phyloP scores from a whole-genome alignment of 192 early-diverging fungal species.

The Backusella tuberculispora region DNA sequence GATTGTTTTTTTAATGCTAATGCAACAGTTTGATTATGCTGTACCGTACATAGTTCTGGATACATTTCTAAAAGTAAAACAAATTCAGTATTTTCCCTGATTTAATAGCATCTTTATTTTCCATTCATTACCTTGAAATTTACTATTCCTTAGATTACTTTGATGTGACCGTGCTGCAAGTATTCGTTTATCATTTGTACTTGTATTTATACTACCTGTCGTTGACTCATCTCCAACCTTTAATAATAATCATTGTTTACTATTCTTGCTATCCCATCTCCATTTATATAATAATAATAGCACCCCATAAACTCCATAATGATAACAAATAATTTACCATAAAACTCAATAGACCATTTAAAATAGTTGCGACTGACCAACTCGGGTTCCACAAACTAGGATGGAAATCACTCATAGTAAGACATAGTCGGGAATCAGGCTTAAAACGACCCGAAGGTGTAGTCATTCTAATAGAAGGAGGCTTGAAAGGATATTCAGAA shows the following conservation, averaged over 20 bases:
- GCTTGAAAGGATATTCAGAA: slow-evolving; percentile 94
- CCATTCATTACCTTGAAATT: slow-evolving; percentile 68
- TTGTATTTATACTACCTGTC: slow-evolving; percentile 89
- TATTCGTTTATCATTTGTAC: slow-evolving; percentile 74
- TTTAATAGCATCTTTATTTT: neutral
- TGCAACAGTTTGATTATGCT: slow-evolving; percentile 26
- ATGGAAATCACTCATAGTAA: slow-evolving; percentile 97
- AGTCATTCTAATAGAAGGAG: slow-evolving; percentile 82
- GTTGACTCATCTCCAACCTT: slow-evolving; percentile 80
- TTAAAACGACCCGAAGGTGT: slow-evolving; percentile 91
- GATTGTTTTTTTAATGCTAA: slow-evolving; percentile 5
- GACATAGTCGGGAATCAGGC: slow-evolving; percentile 90
- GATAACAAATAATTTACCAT: slow-evolving; percentile 67
- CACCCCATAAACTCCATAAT: neutral
- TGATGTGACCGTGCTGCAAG: slow-evolving; percentile 79
- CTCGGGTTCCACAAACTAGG: slow-evolving; percentile 95
- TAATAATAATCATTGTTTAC: too few relatives aligned
- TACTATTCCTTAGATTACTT: slow-evolving; percentile 75
- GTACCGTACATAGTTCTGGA: slow-evolving; percentile 76
- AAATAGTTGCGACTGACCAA: slow-evolving; percentile 96
- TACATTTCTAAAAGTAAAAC: slow-evolving; percentile 62
- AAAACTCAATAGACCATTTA: slow-evolving; percentile 94
- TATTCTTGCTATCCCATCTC: too few relatives aligned
- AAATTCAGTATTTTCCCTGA: neutral
- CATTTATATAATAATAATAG: neutral